phyloP scores from a whole-genome alignment of 768 basidiomycete species.

The Suillus subluteus region DNA sequence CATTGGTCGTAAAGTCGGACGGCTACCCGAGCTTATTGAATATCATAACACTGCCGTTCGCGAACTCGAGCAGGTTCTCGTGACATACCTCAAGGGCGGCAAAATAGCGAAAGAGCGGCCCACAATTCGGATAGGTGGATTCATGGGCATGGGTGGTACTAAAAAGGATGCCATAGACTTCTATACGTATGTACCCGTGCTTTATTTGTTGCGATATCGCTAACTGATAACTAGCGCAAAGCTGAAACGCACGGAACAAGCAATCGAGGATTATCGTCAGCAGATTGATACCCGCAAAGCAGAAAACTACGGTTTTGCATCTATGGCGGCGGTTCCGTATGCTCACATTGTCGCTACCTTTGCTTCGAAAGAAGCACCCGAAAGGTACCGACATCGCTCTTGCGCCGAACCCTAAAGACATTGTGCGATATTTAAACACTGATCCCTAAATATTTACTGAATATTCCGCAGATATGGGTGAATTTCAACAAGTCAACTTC shows the following conservation, averaged over 20 bases:
- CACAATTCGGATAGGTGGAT: conserved; percentile 76
- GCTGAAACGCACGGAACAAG: conserved; percentile 65
- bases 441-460: background rate
- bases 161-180: conserved; percentile 93
- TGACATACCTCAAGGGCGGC: conserved; percentile 87
- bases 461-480: conserved; percentile 70
- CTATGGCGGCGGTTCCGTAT: conserved; percentile 86
- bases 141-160: conserved; percentile 79
- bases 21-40: conserved; percentile 88
- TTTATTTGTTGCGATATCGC: conserved; percentile 4
- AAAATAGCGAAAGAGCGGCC: conserved; percentile 82
- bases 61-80: conserved; percentile 86
- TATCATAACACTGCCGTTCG: conserved; percentile 94
- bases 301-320: conserved; percentile 92
- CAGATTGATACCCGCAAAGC: conserved; percentile 76
- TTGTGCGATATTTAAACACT: conserved; percentile 48
- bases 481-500: conserved; percentile 80
- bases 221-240: conserved; percentile 40
- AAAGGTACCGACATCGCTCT: conserved; percentile 72
- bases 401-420: conserved; percentile 90
- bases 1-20: conserved; percentile 84
- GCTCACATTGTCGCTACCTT: conserved; percentile 84
- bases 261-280: conserved; percentile 72
- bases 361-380: conserved; percentile 67
- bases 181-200: conserved; percentile 68